Percentiles rank a stretch among this genome's conserved stretches.
Conservation (phyloP, 2,329 filamentous ascomycete genomes). For the Diplodia seriata region DNA sequence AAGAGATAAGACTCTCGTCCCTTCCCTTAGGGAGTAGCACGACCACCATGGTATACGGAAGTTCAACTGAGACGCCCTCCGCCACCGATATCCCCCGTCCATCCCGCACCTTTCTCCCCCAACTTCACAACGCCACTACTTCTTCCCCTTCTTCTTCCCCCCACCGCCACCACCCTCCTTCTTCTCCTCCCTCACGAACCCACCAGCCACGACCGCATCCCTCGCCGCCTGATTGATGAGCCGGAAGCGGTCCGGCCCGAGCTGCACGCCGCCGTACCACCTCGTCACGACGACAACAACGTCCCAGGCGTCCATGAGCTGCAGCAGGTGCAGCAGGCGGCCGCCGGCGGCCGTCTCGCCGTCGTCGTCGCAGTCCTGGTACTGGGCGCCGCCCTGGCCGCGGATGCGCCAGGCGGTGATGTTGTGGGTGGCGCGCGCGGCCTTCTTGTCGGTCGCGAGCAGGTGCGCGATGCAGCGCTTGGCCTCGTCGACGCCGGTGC, state of each 20-base stretch:
- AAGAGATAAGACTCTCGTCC: neutral
- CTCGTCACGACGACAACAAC: constrained; percentile 90
- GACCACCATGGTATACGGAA: neutral
- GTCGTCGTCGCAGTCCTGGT: constrained; percentile 95
- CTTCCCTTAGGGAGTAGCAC: neutral
- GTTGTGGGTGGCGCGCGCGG: constrained; percentile 89
- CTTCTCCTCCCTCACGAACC: constrained; percentile 65
- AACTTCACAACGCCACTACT: neutral
- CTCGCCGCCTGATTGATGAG: constrained; percentile 87
- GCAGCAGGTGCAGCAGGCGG: constrained; percentile 85
- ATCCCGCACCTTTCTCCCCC: neutral
- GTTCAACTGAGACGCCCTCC: neutral
- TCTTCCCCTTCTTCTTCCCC: constrained; percentile 43
- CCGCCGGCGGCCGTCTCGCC: constrained; percentile 92
- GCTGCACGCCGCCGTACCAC: constrained; percentile 92
- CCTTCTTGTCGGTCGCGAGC: constrained; percentile 80
- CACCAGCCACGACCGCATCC: constrained; percentile 81
- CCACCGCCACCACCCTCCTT: constrained; percentile 40
- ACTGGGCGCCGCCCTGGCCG: constrained; percentile 62
- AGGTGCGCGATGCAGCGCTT: constrained; percentile 75
- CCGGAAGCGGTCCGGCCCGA: constrained; percentile 88
- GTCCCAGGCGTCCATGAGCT: constrained; percentile 93
- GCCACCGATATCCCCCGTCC: neutral
- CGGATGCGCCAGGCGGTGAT: constrained; percentile 92
- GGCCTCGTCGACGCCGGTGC: constrained; percentile 74